Conservation (phyloP, 1,284 basidiomycete genomes). For the Sphaerobolus stellatus region DNA sequence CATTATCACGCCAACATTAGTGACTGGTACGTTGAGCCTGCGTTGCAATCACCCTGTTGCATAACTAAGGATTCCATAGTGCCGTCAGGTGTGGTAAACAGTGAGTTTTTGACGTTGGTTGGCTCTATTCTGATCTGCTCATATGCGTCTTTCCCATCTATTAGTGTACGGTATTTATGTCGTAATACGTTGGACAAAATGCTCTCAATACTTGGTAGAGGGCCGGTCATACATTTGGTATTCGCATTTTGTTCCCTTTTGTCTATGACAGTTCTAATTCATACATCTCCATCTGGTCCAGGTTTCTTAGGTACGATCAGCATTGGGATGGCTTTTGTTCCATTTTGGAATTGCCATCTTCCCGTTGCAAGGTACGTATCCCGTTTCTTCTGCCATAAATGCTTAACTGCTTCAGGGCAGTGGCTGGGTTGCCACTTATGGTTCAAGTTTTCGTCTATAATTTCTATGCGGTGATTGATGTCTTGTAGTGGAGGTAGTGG, state of each 20-base stretch:
- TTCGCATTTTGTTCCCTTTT: slow-evolving; percentile 23
- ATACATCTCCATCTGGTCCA: slow-evolving; percentile 22
- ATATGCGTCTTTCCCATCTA: slow-evolving; percentile 20
- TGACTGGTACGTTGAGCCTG: slow-evolving; percentile 23
- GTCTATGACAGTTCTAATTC: slow-evolving; percentile 21
- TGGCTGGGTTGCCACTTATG: slow-evolving; percentile 21
- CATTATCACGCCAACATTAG: slow-evolving; percentile 33
- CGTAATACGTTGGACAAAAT: slow-evolving; percentile 24
- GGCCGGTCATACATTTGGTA: slow-evolving; percentile 25
- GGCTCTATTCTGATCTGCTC: slow-evolving; percentile 35
- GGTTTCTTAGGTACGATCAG: slow-evolving; percentile 35
- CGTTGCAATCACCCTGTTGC: slow-evolving; percentile 33
- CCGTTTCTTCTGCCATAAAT: slow-evolving; percentile 30
- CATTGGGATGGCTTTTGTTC: slow-evolving; percentile 31
- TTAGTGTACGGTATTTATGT: slow-evolving; percentile 26
- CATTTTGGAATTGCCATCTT: slow-evolving; percentile 28
- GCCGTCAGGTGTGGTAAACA: slow-evolving; percentile 32
- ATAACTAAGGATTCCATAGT: slow-evolving; percentile 36
- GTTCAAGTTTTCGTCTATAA: slow-evolving; percentile 32
- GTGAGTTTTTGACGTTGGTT: slow-evolving; percentile 25
- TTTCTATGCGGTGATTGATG: slow-evolving; percentile 36
- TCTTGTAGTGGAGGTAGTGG: slow-evolving; percentile 29
- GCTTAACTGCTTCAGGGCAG: slow-evolving; percentile 29
- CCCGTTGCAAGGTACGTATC: slow-evolving; percentile 28
- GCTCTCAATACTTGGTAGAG: slow-evolving; percentile 26